phyloP scores from a whole-genome alignment of 345 rosid genomes.

The Hibiscus syriacus region DNA sequence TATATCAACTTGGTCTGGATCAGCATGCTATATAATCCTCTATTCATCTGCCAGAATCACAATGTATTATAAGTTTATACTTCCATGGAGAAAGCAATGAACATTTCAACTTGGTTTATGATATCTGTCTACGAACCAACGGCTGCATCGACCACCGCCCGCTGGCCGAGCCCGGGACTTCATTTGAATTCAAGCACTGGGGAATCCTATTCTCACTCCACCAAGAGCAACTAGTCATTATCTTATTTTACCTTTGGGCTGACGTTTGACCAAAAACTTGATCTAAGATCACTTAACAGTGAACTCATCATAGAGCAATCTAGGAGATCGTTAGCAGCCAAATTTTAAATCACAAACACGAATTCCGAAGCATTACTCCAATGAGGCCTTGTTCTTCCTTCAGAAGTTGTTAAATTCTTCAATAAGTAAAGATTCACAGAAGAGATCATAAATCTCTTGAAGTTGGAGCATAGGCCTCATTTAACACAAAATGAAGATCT shows the following conservation, averaged over 20 bases:
- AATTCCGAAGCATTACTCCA: background rate
- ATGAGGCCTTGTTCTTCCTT: conserved; percentile 7
- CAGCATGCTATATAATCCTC: conserved; percentile 50
- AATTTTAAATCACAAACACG: background rate
- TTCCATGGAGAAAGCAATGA: conserved; percentile 51
- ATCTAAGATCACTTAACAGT: background rate
- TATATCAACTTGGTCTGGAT: conserved; percentile 25
- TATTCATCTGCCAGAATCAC: conserved; percentile 55
- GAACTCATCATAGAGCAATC: background rate
- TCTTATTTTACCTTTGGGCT: background rate
- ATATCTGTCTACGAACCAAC: conserved; percentile 37
- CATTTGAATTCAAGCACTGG: conserved; percentile 55
- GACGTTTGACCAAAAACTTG: background rate
- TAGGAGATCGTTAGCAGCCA: background rate
- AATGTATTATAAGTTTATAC: conserved; percentile 27
- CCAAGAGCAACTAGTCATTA: background rate
- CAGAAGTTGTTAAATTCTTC: background rate
- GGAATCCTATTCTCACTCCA: conserved; percentile 45
- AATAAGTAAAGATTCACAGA: background rate
- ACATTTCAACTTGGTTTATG: conserved; percentile 42
- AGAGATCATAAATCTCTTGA: background rate
- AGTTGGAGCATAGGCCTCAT: background rate
- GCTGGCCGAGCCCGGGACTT: conserved; percentile 34
- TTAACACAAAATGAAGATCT: conserved; percentile 10
- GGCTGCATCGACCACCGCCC: conserved; percentile 46